These are phyloP conservation scores for Amanita rubescens DNA, from an alignment of 768 basidiomycete genomes.

Conservation along the genomic window DNA sequence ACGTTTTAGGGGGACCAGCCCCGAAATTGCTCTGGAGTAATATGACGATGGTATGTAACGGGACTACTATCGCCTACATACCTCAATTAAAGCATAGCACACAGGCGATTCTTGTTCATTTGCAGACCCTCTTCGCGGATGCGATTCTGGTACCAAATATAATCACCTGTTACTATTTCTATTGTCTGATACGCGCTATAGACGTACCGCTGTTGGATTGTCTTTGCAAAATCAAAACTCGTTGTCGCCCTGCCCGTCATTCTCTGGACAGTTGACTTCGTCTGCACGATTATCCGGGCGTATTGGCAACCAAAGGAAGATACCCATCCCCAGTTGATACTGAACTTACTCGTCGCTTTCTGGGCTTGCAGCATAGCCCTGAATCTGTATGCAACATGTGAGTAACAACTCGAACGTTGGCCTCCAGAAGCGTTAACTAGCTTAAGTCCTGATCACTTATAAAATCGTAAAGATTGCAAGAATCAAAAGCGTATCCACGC, in stretches of 20 bases:
- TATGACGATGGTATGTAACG: slow-evolving; percentile 8
- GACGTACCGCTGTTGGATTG: slow-evolving; percentile 16
- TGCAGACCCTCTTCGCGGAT: slow-evolving; percentile 12
- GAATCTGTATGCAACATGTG: slow-evolving; percentile 16
- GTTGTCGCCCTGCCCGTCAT: slow-evolving; percentile 9
- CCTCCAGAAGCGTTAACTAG: not conserved
- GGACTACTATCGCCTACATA: not conserved
- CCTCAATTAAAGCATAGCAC: not conserved
- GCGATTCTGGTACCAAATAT: slow-evolving; percentile 9
- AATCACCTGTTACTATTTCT: not conserved
- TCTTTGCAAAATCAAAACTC: slow-evolving; percentile 9
- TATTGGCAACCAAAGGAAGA: not conserved
- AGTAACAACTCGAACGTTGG: not conserved
- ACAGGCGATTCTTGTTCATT: slow-evolving; percentile 5
- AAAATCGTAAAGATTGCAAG: not conserved
- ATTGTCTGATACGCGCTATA: not conserved
- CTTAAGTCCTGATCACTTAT: not conserved
- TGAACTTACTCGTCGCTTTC: slow-evolving; percentile 2
- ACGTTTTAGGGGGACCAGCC: not conserved
- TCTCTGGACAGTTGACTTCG: slow-evolving; percentile 12
- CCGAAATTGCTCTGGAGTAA: slow-evolving; percentile 11
- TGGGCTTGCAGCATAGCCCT: slow-evolving; percentile 14
- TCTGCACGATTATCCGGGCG: slow-evolving; percentile 3
- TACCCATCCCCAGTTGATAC: not conserved
- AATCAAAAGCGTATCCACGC: not conserved